Percentiles rank a stretch among this genome's conserved stretches.
These are phyloP conservation scores for Yarrowia sp. DNA, from an alignment of 805 yeast genomes.

Conservation along the genomic window DNA sequence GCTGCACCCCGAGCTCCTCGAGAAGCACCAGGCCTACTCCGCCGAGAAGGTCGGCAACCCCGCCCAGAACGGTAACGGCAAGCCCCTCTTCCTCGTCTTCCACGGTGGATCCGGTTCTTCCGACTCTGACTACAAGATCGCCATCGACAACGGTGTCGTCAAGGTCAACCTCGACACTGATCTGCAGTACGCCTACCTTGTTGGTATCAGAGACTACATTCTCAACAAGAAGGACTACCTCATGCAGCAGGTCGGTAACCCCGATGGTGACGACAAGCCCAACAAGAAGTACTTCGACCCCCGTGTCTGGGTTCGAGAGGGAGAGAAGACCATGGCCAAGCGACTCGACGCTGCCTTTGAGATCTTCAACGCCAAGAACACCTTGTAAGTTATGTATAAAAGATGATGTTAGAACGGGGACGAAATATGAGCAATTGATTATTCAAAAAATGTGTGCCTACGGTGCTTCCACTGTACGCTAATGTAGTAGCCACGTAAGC, in stretches of 20 bases:
- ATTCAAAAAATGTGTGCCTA: not conserved
- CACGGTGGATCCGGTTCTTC: conserved; percentile 99
- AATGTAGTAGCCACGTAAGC: not conserved
- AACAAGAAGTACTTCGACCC: conserved; percentile 99
- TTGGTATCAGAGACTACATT: conserved; percentile 96
- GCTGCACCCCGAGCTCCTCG: conserved; percentile 87
- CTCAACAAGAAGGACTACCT: conserved; percentile 95
- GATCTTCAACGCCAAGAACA: conserved; percentile 60
- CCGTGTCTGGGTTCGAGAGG: conserved; percentile 99
- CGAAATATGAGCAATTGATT: conserved; percentile 19
- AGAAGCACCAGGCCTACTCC: conserved; percentile 92
- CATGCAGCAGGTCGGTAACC: conserved; percentile 90
- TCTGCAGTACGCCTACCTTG: conserved; percentile 96
- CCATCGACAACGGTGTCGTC: conserved; percentile 91
- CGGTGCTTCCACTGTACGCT: not conserved
- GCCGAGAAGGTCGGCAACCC: conserved; percentile 57
- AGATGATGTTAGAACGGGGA: conserved; percentile 26
- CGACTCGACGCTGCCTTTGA: conserved; percentile 82
- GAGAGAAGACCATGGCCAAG: conserved; percentile 95
- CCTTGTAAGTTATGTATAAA: conserved; percentile 32
- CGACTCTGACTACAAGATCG: conserved; percentile 86
- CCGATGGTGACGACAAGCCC: conserved; percentile 98
- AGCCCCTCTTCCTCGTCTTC: conserved; percentile 96
- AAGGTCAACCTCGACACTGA: conserved; percentile 99
- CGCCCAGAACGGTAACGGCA: conserved; percentile 37